A percentile compares a stretch with the other conserved stretches of the same genome.
These are phyloP conservation scores for Lactarius hatsudake DNA, from an alignment of 768 basidiomycete species.

Conservation along the genomic window DNA sequence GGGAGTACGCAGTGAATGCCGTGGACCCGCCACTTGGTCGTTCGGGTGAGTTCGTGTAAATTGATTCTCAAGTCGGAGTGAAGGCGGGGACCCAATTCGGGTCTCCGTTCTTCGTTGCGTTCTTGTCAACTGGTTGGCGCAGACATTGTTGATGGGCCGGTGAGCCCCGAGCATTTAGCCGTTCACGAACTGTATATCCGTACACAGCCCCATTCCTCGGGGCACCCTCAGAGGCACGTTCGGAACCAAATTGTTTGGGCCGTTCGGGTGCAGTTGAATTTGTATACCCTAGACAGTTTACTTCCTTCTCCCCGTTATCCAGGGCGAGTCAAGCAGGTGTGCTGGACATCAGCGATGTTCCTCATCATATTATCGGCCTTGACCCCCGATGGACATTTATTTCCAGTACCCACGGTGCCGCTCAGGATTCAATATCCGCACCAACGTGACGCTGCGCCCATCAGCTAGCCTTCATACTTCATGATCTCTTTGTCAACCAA, in stretches of 20 bases:
- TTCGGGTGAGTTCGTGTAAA: neutral
- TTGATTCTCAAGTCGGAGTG: neutral
- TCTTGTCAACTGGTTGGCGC: conserved; percentile 8
- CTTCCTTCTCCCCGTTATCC: neutral
- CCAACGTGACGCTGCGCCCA: conserved; percentile 24
- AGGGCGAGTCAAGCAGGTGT: neutral
- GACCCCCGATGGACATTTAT: neutral
- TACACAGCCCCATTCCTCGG: conserved; percentile 1
- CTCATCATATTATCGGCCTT: neutral
- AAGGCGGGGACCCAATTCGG: neutral
- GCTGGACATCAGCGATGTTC: neutral
- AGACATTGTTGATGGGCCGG: conserved; percentile 10
- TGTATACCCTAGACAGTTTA: too few species aligned
- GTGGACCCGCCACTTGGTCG: neutral
- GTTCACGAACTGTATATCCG: conserved; percentile 11
- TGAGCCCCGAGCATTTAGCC: conserved; percentile 15
- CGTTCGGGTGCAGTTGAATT: neutral
- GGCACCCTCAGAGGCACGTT: neutral
- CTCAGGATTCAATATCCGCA: conserved; percentile 12
- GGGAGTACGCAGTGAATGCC: neutral
- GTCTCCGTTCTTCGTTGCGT: neutral
- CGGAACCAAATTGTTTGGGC: conserved; percentile 1
- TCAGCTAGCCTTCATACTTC: conserved; percentile 21
- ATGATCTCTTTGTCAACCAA: conserved; percentile 6
- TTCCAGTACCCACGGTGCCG: conserved; percentile 17